Percentiles rank a stretch among this genome's conserved stretches.
phyloP scores from a whole-genome alignment of 2,329 filamentous ascomycete species.

The Penicillium italicum region DNA sequence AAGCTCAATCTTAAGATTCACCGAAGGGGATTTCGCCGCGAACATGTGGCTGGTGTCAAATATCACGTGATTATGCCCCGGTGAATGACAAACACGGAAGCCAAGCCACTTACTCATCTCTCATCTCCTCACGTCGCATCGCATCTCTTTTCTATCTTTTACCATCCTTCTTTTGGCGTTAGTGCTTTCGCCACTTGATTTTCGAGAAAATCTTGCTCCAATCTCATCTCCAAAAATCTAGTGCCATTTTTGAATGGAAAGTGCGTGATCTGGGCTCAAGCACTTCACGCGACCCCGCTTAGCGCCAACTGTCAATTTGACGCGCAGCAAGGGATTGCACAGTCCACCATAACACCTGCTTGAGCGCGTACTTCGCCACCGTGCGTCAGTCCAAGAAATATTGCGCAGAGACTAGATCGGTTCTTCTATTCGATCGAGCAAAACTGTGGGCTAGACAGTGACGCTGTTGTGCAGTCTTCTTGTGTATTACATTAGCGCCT shows the following conservation, averaged over 20 bases:
- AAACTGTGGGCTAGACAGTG: conserved; percentile 32
- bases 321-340: conserved; percentile 28
- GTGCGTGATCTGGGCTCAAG: not conserved
- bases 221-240: not conserved
- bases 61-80: not conserved
- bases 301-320: conserved; percentile 24
- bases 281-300: conserved; percentile 31
- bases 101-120: conserved; percentile 2
- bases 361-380: conserved; percentile 16
- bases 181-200: not conserved
- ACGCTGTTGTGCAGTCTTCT: conserved; percentile 32
- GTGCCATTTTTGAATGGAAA: not conserved
- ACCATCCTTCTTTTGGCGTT: not conserved
- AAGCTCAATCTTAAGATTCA: conserved; percentile 17
- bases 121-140: not conserved
- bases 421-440: conserved; percentile 31
- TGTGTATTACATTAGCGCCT: conserved; percentile 42
- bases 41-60: conserved; percentile 9
- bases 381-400: conserved; percentile 9
- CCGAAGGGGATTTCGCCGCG: conserved; percentile 9
- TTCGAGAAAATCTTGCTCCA: not conserved
- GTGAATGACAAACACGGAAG: conserved; percentile 7
- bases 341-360: conserved; percentile 14
- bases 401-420: conserved; percentile 22
- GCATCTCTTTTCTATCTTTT: not conserved